A percentile compares a stretch with the other conserved stretches of the same genome.
These are phyloP conservation scores for Macrolepiota fuliginosa DNA, from an alignment of 768 basidiomycete genomes.

Conservation along the genomic window DNA sequence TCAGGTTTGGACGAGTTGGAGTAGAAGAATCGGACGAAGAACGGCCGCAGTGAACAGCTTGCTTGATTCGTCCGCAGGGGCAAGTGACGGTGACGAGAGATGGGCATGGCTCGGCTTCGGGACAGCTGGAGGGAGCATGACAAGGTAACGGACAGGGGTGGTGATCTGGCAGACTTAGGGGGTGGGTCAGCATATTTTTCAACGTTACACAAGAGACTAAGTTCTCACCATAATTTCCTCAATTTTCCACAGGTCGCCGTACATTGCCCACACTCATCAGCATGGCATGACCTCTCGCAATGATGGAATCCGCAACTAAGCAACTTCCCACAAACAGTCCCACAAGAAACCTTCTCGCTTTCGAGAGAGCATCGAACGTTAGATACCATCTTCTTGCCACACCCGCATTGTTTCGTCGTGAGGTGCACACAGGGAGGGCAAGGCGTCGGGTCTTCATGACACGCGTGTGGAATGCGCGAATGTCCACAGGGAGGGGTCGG, in stretches of 20 bases:
- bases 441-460: constrained; percentile 65
- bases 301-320: constrained; percentile 87
- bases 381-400: constrained; percentile 78
- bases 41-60: constrained; percentile 71
- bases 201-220: background rate
- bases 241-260: constrained; percentile 80
- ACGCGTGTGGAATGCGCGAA: constrained; percentile 69
- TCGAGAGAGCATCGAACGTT: constrained; percentile 85
- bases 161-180: constrained; percentile 53
- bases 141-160: constrained; percentile 80
- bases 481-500: constrained; percentile 81
- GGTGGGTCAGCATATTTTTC: background rate
- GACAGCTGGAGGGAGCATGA: constrained; percentile 86
- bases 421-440: constrained; percentile 92
- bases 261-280: constrained; percentile 78
- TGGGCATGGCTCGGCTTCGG: constrained; percentile 77
- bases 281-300: constrained; percentile 82
- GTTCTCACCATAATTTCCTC: constrained; percentile 72
- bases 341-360: constrained; percentile 78
- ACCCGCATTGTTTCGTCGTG: constrained; percentile 78
- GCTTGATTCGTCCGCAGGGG: constrained; percentile 79
- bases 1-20: constrained; percentile 30
- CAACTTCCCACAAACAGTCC: constrained; percentile 74
- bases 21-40: constrained; percentile 42
- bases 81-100: constrained; percentile 68